These are phyloP conservation scores for Thermochaetoides thermophila DNA, from an alignment of 495 filamentous ascomycete genomes.

Conservation along the genomic window DNA sequence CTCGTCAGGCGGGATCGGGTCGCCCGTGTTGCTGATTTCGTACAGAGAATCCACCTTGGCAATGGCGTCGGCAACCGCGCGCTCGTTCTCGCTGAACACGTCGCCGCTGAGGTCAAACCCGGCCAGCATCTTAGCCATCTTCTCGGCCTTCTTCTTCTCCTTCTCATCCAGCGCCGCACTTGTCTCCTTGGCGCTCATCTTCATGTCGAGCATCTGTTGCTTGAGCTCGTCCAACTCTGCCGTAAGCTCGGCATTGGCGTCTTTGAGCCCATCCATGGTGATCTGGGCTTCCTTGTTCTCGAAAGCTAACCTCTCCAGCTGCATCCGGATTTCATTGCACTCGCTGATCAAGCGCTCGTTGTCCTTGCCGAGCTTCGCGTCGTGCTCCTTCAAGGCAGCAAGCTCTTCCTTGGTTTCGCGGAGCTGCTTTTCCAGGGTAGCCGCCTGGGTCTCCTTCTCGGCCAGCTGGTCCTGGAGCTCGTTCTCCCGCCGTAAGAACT, in stretches of 20 bases:
- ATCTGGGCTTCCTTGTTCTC: conserved; percentile 94
- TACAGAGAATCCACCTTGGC: conserved; percentile 65
- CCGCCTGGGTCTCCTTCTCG: conserved; percentile 75
- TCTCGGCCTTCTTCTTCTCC: conserved; percentile 94
- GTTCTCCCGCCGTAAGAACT: conserved; percentile 89
- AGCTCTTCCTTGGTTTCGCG: conserved; percentile 75
- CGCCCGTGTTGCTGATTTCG: conserved; percentile 58
- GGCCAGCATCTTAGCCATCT: conserved; percentile 99
- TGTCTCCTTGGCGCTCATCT: conserved; percentile 90
- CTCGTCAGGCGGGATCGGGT: conserved; percentile 68
- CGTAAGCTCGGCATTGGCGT: conserved; percentile 86
- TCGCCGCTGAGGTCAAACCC: conserved; percentile 87
- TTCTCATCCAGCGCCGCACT: conserved; percentile 81
- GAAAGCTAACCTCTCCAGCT: conserved; percentile 84
- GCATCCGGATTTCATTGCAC: conserved; percentile 85
- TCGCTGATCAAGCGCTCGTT: conserved; percentile 76
- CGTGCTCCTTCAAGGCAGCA: conserved; percentile 63
- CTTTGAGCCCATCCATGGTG: conserved; percentile 93
- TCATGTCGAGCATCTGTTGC: conserved; percentile 87
- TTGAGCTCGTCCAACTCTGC: conserved; percentile 87
- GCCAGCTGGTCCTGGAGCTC: conserved; percentile 92
- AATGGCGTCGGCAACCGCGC: conserved; percentile 65
- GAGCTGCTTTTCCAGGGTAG: conserved; percentile 59
- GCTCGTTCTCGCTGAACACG: conserved; percentile 81
- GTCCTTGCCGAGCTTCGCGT: conserved; percentile 62